Evolutionary conservation across 164 flowering plant species (phyloP), one percentile per base, ranked within the genome.

Genomic region (Annona cherimola): DNA sequence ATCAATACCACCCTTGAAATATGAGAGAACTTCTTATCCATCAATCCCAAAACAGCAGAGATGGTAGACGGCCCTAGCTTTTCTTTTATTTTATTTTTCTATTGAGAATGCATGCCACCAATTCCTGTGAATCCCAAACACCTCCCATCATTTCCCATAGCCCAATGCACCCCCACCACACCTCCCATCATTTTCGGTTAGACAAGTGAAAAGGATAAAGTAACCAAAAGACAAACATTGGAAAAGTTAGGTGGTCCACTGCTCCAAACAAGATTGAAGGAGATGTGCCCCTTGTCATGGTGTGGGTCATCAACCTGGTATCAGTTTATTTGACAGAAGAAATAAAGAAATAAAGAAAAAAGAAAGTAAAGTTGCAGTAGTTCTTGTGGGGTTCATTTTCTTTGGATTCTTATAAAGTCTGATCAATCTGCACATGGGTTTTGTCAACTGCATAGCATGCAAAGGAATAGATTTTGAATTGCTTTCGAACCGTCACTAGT

Each of bases 151-250:
- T 82, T 84, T 84, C 85, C 86, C 87, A 83, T 79, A 75, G 73
- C 76, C 84, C 87, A 68, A 84, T 81, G 87, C 80, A 68, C 80
- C 83, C 81, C 57, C 57, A 5, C 35, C 57, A 11, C 57, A 60
- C 75, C 69, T 76, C 67, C 81, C 90, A 85, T 87, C 91, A 87
- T 83, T 84, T 87, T 85, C 88, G 81, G 83, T 66, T 83, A 76
- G 86, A 84, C 83, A 84, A 83, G 70, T 64, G 61, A 72, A 66
- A 79, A 74, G 73, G 77, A 76, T 59, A 66, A 78, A 63, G 7
- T 61, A 71, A 1, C 45, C 60, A 14, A 74, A 2, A 62, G n/a
- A 61, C 45, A 64, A 40, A 64, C 67, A 45, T 50, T 50, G 57
- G 9, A 5, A 50, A 2, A 50, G 57, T 50, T 9, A 5, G 18